Evolutionary conservation across 2,329 filamentous ascomycete genomes (phyloP).

Genomic region (Cytospora mali): DNA sequence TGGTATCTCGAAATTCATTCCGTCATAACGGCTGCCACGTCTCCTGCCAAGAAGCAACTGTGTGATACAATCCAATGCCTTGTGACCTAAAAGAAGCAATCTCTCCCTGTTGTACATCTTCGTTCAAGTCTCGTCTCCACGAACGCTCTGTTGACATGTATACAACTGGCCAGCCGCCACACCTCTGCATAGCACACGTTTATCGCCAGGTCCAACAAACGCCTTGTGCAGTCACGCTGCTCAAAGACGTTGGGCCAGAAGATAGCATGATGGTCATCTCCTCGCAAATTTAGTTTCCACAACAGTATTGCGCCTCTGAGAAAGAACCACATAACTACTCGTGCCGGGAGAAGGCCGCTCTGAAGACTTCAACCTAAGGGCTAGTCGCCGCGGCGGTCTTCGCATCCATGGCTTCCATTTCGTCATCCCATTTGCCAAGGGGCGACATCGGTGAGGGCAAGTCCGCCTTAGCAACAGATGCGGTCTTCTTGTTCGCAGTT

Average conservation of each 20-base stretch:
- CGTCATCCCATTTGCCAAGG: slow-evolving; percentile 58
- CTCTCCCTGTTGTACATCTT: background rate
- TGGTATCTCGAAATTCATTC: slow-evolving; percentile 13
- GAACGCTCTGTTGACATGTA: background rate
- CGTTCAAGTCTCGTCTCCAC: background rate
- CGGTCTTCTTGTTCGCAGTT: slow-evolving; percentile 25
- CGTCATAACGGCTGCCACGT: slow-evolving; percentile 14
- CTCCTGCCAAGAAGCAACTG: slow-evolving; percentile 16
- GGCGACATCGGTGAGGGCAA: slow-evolving; percentile 41
- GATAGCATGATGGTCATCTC: background rate
- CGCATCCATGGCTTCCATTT: slow-evolving; percentile 56
- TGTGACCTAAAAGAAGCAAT: background rate
- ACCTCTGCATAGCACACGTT: background rate
- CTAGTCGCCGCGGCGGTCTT: slow-evolving; percentile 29
- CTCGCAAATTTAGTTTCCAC: background rate
- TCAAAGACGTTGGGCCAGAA: background rate
- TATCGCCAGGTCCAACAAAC: background rate
- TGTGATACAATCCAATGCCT: background rate
- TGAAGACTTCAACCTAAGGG: background rate
- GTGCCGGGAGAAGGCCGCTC: background rate
- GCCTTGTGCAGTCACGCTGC: background rate
- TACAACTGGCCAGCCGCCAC: background rate
- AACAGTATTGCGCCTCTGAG: background rate
- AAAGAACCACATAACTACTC: background rate
- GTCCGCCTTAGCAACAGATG: slow-evolving; percentile 29